These are phyloP conservation scores for Hemileccinum impolitum DNA, from an alignment of 768 basidiomycete genomes.

Conservation along the genomic window DNA sequence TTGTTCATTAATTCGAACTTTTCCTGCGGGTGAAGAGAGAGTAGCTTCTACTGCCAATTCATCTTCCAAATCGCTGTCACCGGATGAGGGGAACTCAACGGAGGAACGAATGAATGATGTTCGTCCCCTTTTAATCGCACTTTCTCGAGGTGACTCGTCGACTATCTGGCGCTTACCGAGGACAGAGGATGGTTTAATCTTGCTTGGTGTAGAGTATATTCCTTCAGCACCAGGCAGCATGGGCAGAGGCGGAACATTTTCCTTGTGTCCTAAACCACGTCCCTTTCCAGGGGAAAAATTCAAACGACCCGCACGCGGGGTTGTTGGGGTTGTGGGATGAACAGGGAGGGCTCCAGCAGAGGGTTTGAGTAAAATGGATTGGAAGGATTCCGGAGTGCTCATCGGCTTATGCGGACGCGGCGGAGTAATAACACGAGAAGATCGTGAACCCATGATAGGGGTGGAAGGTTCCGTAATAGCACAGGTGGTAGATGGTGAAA, in stretches of 20 bases:
- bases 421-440: slow-evolving; percentile 29
- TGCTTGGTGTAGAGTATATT: slow-evolving; percentile 36
- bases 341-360: slow-evolving; percentile 28
- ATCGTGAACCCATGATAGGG: slow-evolving; percentile 19
- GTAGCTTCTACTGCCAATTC: slow-evolving; percentile 24
- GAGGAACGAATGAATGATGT: slow-evolving; percentile 31
- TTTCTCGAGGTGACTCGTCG: slow-evolving; percentile 33
- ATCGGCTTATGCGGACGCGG: slow-evolving; percentile 36
- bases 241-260: slow-evolving; percentile 50
- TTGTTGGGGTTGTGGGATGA: slow-evolving; percentile 26
- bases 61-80: slow-evolving; percentile 30
- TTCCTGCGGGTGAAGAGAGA: slow-evolving; percentile 22
- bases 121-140: slow-evolving; percentile 25
- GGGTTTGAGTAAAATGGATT: slow-evolving; percentile 27
- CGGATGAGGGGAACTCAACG: slow-evolving; percentile 23
- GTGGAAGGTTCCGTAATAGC: slow-evolving; percentile 24
- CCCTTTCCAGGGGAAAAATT: slow-evolving; percentile 38
- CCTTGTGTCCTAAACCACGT: slow-evolving; percentile 47
- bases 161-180: slow-evolving; percentile 46
- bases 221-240: slow-evolving; percentile 44
- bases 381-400: slow-evolving; percentile 30
- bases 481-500: slow-evolving; percentile 3
- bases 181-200: slow-evolving; percentile 19
- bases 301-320: slow-evolving; percentile 30
- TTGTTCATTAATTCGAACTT: slow-evolving; percentile 1